Evolutionary conservation across 2,329 filamentous ascomycete genomes (phyloP), one percentile per base, ranked within the genome.

Genomic region (Helotiales sp.): DNA sequence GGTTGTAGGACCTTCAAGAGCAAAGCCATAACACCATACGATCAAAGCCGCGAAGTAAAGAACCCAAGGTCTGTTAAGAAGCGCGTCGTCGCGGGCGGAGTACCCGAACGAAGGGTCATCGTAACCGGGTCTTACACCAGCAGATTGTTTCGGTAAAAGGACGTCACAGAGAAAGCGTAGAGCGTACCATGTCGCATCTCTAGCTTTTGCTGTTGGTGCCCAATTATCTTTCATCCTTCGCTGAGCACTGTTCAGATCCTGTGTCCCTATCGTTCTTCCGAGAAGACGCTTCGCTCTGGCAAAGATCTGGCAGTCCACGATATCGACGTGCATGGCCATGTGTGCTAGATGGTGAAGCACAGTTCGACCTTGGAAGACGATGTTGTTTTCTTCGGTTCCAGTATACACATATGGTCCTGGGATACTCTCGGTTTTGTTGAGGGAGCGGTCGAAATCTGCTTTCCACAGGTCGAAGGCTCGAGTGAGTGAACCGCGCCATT

Each of bases 251-350:
- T 81, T 86, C 56, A 95, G 87, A 73, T 98, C 95, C 61, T 90
- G 85, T 1, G 85, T 80, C 1, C 90, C 92, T 60, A 98, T 96
- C 0, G 88, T 87, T 47, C 93, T 86, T 22, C 95, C 93, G 3
- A 98, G 83, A 2, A 97, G 81, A 29, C 93, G 83, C 66, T 88
- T 90, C 1, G 93, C 91, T 8, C 93, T 87, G 5, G 93, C 95
- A 72, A 95, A 97, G 64, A 98, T 96, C 74, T 98, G 93, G 68
- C 92, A 93, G 72, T 98, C 93, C n/a, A 96, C 90, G 54, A 98
- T 91, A 70, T 98, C 93, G 24, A 96, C 92, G 70, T 98, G 92
- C 83, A 96, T 96, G 2, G 92, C 91, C 91, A 99, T 97, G 73
- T 98, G 95, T 0, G 95, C 95, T 12, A 99, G 79, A 67, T 96